Conservation (phyloP, 202 grass and related monocot genomes). For the Zizania palustris region DNA sequence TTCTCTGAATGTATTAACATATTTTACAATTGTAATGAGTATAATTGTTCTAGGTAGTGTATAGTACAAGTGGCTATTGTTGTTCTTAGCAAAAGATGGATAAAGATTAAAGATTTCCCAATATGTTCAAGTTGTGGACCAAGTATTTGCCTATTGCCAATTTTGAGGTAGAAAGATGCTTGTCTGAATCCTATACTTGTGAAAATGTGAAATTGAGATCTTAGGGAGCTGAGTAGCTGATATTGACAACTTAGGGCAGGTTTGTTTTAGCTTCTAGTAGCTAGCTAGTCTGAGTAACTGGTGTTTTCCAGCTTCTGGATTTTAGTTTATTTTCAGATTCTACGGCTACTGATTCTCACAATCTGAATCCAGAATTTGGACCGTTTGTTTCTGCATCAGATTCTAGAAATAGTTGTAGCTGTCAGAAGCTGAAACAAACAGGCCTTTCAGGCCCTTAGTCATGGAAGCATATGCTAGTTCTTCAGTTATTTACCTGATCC, state of each 20-base stretch:
- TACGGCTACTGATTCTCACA: no score
- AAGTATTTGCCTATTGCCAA: neutral
- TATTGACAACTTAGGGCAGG: neutral
- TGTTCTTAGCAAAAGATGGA: neutral
- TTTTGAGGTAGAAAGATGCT: neutral
- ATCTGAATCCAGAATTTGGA: no score
- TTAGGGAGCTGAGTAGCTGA: neutral
- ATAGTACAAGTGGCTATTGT: neutral
- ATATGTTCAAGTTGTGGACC: neutral
- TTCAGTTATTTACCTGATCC: neutral
- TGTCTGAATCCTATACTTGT: neutral
- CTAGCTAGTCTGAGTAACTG: no score
- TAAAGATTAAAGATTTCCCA: neutral
- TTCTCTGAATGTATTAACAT: neutral
- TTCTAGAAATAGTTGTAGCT: no score
- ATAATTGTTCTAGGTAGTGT: constrained; percentile 1
- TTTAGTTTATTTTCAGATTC: no score
- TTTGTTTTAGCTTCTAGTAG: no score
- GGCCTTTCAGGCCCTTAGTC: no score
- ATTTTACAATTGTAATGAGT: neutral
- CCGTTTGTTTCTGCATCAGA: no score
- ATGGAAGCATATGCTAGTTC: neutral
- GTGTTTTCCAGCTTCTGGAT: no score
- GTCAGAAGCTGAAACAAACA: no score
- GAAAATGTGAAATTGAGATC: neutral